Evolutionary conservation across 495 filamentous ascomycete genomes (phyloP), one percentile per base, ranked within the genome.

Genomic region (Aspergillus cavernicola): DNA sequence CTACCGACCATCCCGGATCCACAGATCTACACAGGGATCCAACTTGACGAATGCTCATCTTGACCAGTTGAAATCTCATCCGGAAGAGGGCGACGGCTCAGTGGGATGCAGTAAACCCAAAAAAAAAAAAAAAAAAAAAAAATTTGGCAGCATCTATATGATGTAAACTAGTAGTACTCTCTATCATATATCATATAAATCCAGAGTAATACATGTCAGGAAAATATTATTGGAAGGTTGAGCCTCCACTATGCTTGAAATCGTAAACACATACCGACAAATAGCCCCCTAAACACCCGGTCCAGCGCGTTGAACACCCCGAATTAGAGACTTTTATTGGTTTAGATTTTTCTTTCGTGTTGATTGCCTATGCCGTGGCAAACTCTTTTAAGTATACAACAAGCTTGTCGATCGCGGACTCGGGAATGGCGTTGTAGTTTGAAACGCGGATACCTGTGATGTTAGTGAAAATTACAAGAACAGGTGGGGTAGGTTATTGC

Each of bases 361-460:
- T 6, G 12, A 12, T 15, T 28, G 8, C 15, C 24, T 50, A 58
- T 19, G 38, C 45, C 4, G 18, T 53, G 12, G 63, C 63, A 71
- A 85, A 88, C 7, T 72, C 68, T 7, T 75, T 61, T 36, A 88
- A 73, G 50, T 83, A 87, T 6, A 60, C 64, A 28, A 73, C 79
- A 18, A 89, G 70, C 59, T 80, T 84, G 65, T 83, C 70, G 4
- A 80, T 81, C 5, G 75, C 82, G 8, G 68, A 74, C 28, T 81
- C 61, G 2, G 80, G 62, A 37, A 88, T 77, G 7, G 83, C 83
- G 64, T 87, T 88, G 68, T 86, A 77, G 60, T 69, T 74, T 56
- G 63, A 68, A 8, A 57, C 60, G 15, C 60, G 60, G 54, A 63
- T 63, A 33, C 54, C 69, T 74, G 22, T 6, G 28, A 12, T 39